Conservation (phyloP, 495 filamentous ascomycete species). For the Aspergillus coremiiformis region DNA sequence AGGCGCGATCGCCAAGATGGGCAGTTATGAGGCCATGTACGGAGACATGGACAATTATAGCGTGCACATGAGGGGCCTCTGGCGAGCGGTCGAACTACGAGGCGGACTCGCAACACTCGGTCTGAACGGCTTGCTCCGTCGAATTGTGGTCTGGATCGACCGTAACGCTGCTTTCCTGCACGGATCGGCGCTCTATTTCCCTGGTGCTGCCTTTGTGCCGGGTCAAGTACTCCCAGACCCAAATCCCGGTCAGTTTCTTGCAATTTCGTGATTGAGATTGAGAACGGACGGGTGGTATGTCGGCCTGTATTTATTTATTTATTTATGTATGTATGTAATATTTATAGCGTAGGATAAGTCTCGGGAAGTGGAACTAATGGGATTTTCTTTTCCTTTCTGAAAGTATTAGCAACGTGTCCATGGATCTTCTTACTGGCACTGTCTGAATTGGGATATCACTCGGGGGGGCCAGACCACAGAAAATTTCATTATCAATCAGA, state of each 20-base stretch:
- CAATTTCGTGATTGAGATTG: constrained; percentile 11
- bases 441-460: neutral
- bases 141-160: constrained; percentile 42
- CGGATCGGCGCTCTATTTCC: constrained; percentile 21
- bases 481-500: neutral
- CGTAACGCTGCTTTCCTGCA: constrained; percentile 34
- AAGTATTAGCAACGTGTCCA: too few species aligned
- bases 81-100: constrained; percentile 24
- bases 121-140: constrained; percentile 30
- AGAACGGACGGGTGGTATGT: neutral
- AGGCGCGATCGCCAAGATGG: constrained; percentile 43
- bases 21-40: constrained; percentile 42
- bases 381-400: neutral
- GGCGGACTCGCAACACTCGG: constrained; percentile 32
- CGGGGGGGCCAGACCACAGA: too few species aligned
- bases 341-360: neutral
- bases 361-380: neutral
- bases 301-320: neutral
- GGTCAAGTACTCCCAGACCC: constrained; percentile 18
- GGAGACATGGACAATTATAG: constrained; percentile 25
- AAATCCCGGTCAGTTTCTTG: constrained; percentile 27
- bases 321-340: neutral
- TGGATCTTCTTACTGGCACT: too few species aligned
- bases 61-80: constrained; percentile 36
- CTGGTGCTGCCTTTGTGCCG: constrained; percentile 12